Evolutionary conservation across 2,329 filamentous ascomycete genomes (phyloP).

Genomic region (Tothia fuscella): DNA sequence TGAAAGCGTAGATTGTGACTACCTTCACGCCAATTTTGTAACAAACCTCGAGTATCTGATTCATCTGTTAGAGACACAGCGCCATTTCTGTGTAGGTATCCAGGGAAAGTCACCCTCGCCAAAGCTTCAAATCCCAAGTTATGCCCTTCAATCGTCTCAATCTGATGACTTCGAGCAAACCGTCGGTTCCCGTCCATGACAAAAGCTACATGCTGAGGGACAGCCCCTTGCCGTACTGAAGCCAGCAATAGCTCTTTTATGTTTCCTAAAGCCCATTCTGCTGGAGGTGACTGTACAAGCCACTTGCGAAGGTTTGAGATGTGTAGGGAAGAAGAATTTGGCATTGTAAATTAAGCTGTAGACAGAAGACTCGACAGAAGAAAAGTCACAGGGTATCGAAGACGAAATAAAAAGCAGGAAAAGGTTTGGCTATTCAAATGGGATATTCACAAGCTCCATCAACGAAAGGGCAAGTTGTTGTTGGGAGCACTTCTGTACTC

Average conservation of each 20-base stretch:
- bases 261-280: slow-evolving; percentile 74
- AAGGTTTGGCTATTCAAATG: too few species aligned
- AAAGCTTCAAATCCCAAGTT: slow-evolving; percentile 92
- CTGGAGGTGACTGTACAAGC: slow-evolving; percentile 77
- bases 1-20: slow-evolving; percentile 96
- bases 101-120: slow-evolving; percentile 49
- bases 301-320: slow-evolving; percentile 55
- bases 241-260: slow-evolving; percentile 79
- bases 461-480: too few species aligned
- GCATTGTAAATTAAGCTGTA: background rate
- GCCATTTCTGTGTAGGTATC: background rate
- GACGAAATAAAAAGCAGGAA: too few species aligned
- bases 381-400: too few species aligned
- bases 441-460: too few species aligned
- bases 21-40: slow-evolving; percentile 96
- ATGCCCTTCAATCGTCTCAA: slow-evolving; percentile 94
- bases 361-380: too few species aligned
- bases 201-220: slow-evolving; percentile 95
- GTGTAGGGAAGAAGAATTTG: slow-evolving; percentile 35
- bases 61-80: background rate
- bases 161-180: slow-evolving; percentile 79
- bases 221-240: slow-evolving; percentile 75
- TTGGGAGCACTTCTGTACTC: too few species aligned
- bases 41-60: slow-evolving; percentile 80
- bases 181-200: slow-evolving; percentile 98